Base-by-base conservation (phyloP, 2,329 filamentous ascomycete genomes). In the Leptosphaerulina australis region DNA sequence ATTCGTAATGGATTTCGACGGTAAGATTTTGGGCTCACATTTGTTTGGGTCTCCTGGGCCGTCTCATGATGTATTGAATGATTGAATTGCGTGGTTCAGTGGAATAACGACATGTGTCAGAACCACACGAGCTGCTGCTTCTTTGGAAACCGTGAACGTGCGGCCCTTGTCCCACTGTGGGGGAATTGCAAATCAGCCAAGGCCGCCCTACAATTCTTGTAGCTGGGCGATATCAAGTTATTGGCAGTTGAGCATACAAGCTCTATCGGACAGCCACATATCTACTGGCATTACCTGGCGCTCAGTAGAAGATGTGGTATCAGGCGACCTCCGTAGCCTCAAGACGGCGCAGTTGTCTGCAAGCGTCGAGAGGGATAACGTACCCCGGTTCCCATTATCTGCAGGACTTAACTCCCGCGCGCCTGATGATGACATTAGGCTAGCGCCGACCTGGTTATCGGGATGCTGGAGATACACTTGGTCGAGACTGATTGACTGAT, bases 371-470 rank as follows among this genome's bases (percentile, higher is more conserved):
- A 15, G 44, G 60, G 60, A 62, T 62, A 62, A 60, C 52, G 47
- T 36, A 53, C 36, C 46, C 44, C 50, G 30, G 48, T 31, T 30
- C 25, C 25, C 48, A 46, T 55, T 50, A 47, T 48, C 50, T 63
- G 55, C 53, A 53, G 36, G 49, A 44, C 26, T 53, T n/a, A 36
- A 51, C 40, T 48, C 41, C 50, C 53, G 59, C 58, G 58, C 49
- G 56, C 35, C 44, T 21, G 47, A 40, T 26, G 37, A 37, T 45
- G 53, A 30, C 49, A 43, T 53, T 44, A 33, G 50, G 50, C 44
- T 62, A 60, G 55, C 54, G 60, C 29, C 33, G 34, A 63, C 60
- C 62, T 62, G 62, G 59, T 60, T 60, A 63, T 63, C 62, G 60
- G 62, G 56, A 50, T 55, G 35, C 47, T 47, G 39, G 37, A 35